Base-by-base conservation (phyloP, 257 asterid species). In the Forsythia viridissima region DNA sequence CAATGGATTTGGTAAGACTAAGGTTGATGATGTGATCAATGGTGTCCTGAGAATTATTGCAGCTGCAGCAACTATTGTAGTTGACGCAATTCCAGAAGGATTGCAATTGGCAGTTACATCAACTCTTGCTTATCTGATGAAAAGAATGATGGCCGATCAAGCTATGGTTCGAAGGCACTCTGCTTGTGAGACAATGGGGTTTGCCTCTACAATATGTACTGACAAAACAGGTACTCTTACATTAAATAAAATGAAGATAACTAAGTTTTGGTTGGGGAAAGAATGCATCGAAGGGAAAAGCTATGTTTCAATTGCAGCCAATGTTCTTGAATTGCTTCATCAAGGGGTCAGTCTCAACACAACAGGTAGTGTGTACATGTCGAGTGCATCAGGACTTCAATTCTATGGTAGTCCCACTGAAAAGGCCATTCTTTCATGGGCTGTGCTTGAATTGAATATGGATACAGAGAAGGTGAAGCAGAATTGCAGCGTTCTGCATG, bases 381-480 rank as follows among this genome's bases (percentile, higher is more conserved):
- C 84, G 1, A 0, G 57, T 1, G 70, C 40, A 63, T 18, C 83
- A 65, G 16, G 1, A 69, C 30, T 83, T 0, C 93, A 92, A 57
- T 89, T 88, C 86, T 88, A 94, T 0, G 97, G 98, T n/a, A 89
- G 93, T 77, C 98, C 98, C 0, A 93, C 98, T 9, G 97, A 93
- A 73, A 90, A 93, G 81, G 97, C 98, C 4, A 85, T 93, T 34
- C 88, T 93, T n/a, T 86, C 89, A 0, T 93, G 98, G 98, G 97
- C 91, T 4, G 91, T 86, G 11, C 20, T 4, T 42, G 89, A 87
- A 21, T 6, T 93, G 76, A 37, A 82, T 38, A 86, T 89, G 94
- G 94, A 90, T 59, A 84, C 85, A 87, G 92, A 93, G 55, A 83
- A 76, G 11, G 79, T 89, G 20, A 85, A 82, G 18, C 63, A 80